phyloP scores from a whole-genome alignment of 805 yeast species.

The Nakazawaea holstii region DNA sequence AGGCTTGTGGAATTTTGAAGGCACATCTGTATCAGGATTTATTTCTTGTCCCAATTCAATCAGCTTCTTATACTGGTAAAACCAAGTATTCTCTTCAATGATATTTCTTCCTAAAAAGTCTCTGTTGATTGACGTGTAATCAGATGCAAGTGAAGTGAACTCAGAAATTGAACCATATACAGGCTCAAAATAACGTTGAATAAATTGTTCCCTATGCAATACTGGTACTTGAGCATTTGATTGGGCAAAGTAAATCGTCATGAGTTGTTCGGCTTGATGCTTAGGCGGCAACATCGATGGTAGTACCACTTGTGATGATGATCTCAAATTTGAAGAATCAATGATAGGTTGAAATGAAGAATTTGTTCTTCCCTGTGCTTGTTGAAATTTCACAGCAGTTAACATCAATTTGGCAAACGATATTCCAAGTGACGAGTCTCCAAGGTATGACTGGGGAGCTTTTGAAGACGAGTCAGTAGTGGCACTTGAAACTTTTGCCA shows the following conservation, averaged over 20 bases:
- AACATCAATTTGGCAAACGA: constrained; percentile 74
- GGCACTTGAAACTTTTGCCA: constrained; percentile 21
- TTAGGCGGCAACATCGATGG: constrained; percentile 65
- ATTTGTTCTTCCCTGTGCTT: constrained; percentile 12
- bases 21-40: constrained; percentile 36
- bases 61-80: constrained; percentile 31
- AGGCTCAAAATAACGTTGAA: constrained; percentile 65
- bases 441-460: constrained; percentile 33
- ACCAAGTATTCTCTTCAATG: constrained; percentile 40
- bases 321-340: constrained; percentile 24
- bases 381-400: constrained; percentile 65
- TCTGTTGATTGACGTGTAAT: constrained; percentile 41
- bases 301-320: constrained; percentile 17
- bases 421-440: constrained; percentile 48
- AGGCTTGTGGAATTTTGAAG: constrained; percentile 42
- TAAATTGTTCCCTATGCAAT: constrained; percentile 73
- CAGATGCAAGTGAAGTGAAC: constrained; percentile 52
- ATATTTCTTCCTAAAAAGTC: constrained; percentile 19
- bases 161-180: constrained; percentile 66
- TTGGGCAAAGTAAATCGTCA: constrained; percentile 67
- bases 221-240: constrained; percentile 82
- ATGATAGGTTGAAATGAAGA: constrained; percentile 11
- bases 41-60: constrained; percentile 19
- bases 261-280: constrained; percentile 57
- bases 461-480: constrained; percentile 25